Conservation (phyloP, 495 filamentous ascomycete genomes). For the Annulohypoxylon maeteangense region DNA sequence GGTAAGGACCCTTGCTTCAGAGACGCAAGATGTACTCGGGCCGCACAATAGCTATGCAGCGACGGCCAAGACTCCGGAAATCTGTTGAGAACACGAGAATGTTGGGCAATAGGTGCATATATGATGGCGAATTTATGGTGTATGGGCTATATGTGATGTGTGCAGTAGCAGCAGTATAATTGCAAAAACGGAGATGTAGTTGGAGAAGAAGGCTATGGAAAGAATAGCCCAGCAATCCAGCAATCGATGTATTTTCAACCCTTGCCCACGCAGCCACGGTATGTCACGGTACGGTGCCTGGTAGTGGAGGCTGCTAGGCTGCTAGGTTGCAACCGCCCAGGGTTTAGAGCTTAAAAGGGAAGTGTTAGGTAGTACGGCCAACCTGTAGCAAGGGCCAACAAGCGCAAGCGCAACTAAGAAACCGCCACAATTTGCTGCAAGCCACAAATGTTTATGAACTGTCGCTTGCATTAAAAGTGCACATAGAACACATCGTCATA, state of each 20-base stretch:
- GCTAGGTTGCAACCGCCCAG: constrained; percentile 3
- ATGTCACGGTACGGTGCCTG: not conserved
- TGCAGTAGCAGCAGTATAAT: constrained; percentile 11
- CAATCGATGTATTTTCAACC: constrained; percentile 10
- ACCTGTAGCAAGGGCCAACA: constrained; percentile 26
- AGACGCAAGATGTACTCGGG: constrained; percentile 25
- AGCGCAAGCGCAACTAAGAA: no score
- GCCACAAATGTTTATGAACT: constrained; percentile 27
- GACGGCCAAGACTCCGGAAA: constrained; percentile 6
- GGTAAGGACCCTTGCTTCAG: constrained; percentile 23
- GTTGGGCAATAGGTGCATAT: constrained; percentile 36
- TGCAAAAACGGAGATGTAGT: constrained; percentile 31
- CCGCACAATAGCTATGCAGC: constrained; percentile 29
- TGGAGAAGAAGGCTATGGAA: constrained; percentile 19
- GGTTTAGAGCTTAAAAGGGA: not conserved
- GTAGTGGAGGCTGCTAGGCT: constrained; percentile 27
- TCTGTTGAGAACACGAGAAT: constrained; percentile 32
- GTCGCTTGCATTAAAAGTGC: constrained; percentile 27
- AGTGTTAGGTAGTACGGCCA: constrained; percentile 7
- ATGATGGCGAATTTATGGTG: constrained; percentile 28
- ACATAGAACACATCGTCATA: not conserved
- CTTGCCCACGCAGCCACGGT: not conserved
- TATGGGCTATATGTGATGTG: not conserved
- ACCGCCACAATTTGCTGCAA: constrained; percentile 39
- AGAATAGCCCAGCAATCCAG: not conserved